Percentiles rank a stretch among this genome's conserved stretches.
phyloP scores from a whole-genome alignment of 2,329 filamentous ascomycete genomes.

The Nemania sp. region DNA sequence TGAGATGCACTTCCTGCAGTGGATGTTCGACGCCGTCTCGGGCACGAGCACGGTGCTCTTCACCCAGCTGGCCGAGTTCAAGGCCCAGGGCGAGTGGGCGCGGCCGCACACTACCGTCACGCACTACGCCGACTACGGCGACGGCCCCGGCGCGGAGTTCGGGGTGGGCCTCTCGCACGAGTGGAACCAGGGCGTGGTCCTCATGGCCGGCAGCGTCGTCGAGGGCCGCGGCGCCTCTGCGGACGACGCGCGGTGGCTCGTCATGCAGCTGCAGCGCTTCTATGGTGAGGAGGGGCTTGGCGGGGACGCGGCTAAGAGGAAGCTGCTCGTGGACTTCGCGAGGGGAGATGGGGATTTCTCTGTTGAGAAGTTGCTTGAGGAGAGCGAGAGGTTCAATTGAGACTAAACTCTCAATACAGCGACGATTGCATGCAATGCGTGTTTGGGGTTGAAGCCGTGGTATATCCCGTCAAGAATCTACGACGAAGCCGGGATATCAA shows the following conservation, averaged over 20 bases:
- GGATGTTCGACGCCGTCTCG: slow-evolving; percentile 81
- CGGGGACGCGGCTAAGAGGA: slow-evolving; percentile 72
- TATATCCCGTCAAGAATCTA: not conserved
- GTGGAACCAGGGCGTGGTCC: slow-evolving; percentile 78
- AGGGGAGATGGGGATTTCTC: slow-evolving; percentile 82
- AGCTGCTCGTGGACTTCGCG: slow-evolving; percentile 84
- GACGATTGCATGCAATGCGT: not conserved
- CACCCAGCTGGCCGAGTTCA: slow-evolving; percentile 93
- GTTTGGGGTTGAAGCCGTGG: not conserved
- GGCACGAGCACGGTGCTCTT: slow-evolving; percentile 84
- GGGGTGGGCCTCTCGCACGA: slow-evolving; percentile 59
- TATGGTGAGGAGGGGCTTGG: slow-evolving; percentile 72
- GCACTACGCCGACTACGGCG: slow-evolving; percentile 78
- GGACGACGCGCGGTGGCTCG: slow-evolving; percentile 87
- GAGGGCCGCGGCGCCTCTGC: slow-evolving; percentile 80
- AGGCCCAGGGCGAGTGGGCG: slow-evolving; percentile 88
- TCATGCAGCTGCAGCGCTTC: slow-evolving; percentile 95
- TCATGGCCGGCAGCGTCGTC: slow-evolving; percentile 86
- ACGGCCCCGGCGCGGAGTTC: not conserved
- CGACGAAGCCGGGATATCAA: not conserved
- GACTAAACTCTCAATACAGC: not conserved
- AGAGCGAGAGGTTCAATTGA: slow-evolving; percentile 82
- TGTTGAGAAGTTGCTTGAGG: slow-evolving; percentile 86
- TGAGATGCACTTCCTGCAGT: slow-evolving; percentile 97
- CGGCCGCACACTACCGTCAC: slow-evolving; percentile 94